phyloP scores from a whole-genome alignment of 768 basidiomycete species.

The Tricholoma terreum region DNA sequence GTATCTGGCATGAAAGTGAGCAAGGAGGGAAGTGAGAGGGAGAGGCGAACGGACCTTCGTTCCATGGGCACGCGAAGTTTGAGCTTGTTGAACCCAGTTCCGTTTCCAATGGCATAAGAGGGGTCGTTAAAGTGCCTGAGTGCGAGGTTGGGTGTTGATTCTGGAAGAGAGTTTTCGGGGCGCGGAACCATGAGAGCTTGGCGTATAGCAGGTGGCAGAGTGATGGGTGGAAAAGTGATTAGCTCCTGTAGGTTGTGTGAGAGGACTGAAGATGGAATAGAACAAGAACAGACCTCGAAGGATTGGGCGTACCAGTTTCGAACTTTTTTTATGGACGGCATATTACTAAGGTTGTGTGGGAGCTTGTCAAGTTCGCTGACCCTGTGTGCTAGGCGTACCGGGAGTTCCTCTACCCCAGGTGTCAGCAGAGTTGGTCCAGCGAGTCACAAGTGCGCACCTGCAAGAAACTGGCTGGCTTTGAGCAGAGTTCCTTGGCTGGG shows the following conservation, averaged over 20 bases:
- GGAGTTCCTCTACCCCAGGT: conserved; percentile 76
- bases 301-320: conserved; percentile 99
- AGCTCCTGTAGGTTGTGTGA: conserved; percentile 61
- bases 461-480: conserved; percentile 87
- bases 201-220: conserved; percentile 63
- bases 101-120: conserved; percentile 24
- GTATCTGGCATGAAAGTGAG: conserved; percentile 51
- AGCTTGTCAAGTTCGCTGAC: conserved; percentile 95
- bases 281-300: conserved; percentile 72
- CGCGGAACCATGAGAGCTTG: conserved; percentile 56
- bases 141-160: conserved; percentile 79
- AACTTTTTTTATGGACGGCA: conserved; percentile 91
- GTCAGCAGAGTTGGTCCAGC: neutral
- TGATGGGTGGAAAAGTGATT: conserved; percentile 78
- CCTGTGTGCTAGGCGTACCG: conserved; percentile 91
- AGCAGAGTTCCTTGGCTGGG: conserved; percentile 92
- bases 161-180: conserved; percentile 53
- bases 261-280: neutral
- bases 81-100: conserved; percentile 49
- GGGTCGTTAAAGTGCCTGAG: conserved; percentile 22
- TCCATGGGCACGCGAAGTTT: conserved; percentile 83
- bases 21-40: conserved; percentile 4
- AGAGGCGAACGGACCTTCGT: conserved; percentile 50
- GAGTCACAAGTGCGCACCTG: conserved; percentile 42
- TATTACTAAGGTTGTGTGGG: conserved; percentile 85